Evolutionary conservation across 2,329 filamentous ascomycete genomes (phyloP), one percentile per base, ranked within the genome.

Genomic region (Myriosclerotinia duriaeana): DNA sequence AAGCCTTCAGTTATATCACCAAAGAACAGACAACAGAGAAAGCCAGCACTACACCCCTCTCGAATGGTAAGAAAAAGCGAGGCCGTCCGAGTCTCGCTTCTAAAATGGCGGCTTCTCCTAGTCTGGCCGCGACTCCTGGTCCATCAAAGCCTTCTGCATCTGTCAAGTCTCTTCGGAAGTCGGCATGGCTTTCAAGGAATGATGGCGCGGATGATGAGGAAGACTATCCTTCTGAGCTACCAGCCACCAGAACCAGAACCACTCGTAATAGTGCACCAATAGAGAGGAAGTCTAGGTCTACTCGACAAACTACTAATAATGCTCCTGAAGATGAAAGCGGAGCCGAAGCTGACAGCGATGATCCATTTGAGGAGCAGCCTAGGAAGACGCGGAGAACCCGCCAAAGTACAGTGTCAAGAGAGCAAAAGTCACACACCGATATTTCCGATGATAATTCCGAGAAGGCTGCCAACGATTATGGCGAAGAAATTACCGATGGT

Each of bases 111-210:
- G 40, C 56, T 22, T 59, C 56, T 48, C 26, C 17, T 14, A 66
- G 38, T 48, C 9, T 38, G 9, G 17, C n/a, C 30, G n/a, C 40
- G 4, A 40, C 64, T 8, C 42, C 58, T 46, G 44, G n/a, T n/a
- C 26, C 17, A 36, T 60, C 17, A 17, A 62, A 15, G 53, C 64
- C n/a, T 26, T 59, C 68, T 26, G 70, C 69, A 50, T 65, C 67
- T 14, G 69, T 65, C 38, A 72, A 71, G 62, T 65, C 70, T 56
- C 67, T 68, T 30, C 71, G 72, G 36, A 72, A 71, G 46, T 74
- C 72, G 15, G 69, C 66, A 52, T 75, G 73, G 73, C 71, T 74
- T 61, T 68, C 71, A 44, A 69, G 72, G 15, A 74, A 72, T 42
- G 69, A 73, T 60, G 72, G 69, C 5, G 54, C 67, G 46, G 67